Percentiles rank a stretch among this genome's conserved stretches.
Evolutionary conservation across 345 rosid species (phyloP).

Genomic region (Sonneratia caseolaris): DNA sequence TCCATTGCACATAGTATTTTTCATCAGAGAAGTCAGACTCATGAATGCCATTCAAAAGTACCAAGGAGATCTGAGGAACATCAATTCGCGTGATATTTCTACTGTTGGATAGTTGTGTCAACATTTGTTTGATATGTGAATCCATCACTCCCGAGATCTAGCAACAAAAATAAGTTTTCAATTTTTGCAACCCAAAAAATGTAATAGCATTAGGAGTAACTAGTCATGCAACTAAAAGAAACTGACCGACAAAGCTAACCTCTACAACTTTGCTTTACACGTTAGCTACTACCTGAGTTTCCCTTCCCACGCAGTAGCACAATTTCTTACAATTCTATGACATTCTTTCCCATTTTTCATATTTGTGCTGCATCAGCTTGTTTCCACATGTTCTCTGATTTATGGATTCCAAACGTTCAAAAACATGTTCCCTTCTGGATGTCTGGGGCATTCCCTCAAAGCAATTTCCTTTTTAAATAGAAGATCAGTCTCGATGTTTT

Average conservation of each 20-base stretch:
- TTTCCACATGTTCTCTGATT: background rate
- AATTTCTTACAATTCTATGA: background rate
- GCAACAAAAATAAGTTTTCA: constrained; percentile 13
- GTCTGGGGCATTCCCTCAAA: background rate
- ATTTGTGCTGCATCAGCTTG: background rate
- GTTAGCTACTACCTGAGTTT: background rate
- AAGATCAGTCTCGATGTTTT: background rate
- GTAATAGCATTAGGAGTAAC: background rate
- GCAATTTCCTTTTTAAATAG: background rate
- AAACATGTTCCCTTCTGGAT: background rate
- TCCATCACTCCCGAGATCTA: constrained; percentile 90
- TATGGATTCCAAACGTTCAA: background rate
- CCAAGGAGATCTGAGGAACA: constrained; percentile 69
- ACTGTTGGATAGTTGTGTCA: constrained; percentile 54
- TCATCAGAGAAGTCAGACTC: constrained; percentile 76
- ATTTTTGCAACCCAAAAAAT: constrained; percentile 10
- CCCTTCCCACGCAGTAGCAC: background rate
- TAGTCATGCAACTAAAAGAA: background rate
- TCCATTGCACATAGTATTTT: constrained; percentile 79
- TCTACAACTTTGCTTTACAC: background rate
- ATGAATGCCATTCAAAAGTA: constrained; percentile 67
- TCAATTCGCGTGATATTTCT: constrained; percentile 51
- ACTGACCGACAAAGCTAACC: background rate
- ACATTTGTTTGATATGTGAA: constrained; percentile 56
- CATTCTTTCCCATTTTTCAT: background rate